phyloP scores from a whole-genome alignment of 352 stramenopile genomes.

The Globisporangium echinulatum region DNA sequence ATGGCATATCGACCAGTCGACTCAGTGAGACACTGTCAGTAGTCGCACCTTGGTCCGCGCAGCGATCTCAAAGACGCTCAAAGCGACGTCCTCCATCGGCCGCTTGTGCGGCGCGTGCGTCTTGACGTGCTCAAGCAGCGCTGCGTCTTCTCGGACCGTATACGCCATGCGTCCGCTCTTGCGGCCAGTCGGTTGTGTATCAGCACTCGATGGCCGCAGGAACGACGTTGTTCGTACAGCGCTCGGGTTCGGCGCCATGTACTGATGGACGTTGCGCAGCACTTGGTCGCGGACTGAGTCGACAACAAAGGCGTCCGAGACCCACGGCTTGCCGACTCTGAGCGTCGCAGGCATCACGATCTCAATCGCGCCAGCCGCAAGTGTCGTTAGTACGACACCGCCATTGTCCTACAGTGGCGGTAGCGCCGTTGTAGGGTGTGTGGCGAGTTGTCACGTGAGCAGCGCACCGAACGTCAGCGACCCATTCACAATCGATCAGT shows the following conservation, averaged over 20 bases:
- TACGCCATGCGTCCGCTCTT: conserved; percentile 15
- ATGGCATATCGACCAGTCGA: not conserved
- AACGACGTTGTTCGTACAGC: no score
- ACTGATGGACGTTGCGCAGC: conserved; percentile 26
- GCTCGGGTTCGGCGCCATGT: conserved; percentile 18
- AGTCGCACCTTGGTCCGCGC: conserved; percentile 9
- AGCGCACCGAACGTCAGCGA: no score
- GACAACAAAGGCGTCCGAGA: conserved; percentile 41
- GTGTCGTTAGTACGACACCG: no score
- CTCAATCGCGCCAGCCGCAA: conserved; percentile 16
- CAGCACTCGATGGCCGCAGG: no score
- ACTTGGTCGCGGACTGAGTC: conserved; percentile 30
- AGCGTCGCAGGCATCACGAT: conserved; percentile 34
- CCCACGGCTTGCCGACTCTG: conserved; percentile 20
- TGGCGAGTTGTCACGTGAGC: no score
- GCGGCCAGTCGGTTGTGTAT: no score
- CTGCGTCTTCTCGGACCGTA: conserved; percentile 31
- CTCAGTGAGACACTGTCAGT: not conserved
- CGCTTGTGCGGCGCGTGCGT: not conserved
- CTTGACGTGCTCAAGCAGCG: conserved; percentile 33
- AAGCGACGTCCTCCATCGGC: conserved; percentile 13
- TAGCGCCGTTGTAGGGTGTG: conserved; percentile 8
- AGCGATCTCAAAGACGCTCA: conserved; percentile 27
- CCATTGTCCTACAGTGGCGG: not conserved
- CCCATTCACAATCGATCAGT: not conserved